These are phyloP conservation scores for Penicillium sp. DNA, from an alignment of 2,329 filamentous ascomycete species.

Conservation along the genomic window DNA sequence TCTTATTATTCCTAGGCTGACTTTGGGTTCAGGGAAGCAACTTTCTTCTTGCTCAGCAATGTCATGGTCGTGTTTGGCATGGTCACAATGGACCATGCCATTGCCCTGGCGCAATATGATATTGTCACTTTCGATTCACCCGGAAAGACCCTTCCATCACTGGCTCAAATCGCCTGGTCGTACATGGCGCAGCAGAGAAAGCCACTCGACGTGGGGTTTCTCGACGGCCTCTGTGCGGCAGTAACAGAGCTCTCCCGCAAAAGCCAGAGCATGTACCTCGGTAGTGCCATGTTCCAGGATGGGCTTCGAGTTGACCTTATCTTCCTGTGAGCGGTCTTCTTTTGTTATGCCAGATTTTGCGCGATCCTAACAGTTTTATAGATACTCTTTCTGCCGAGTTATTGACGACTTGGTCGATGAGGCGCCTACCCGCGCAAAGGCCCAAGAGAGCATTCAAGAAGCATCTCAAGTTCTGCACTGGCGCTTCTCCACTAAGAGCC, in stretches of 20 bases:
- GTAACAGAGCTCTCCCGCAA: constrained; percentile 62
- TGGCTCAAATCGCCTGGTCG: constrained; percentile 27
- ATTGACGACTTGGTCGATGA: constrained; percentile 75
- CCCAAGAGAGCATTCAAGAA: background rate
- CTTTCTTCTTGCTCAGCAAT: constrained; percentile 74
- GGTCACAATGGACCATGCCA: constrained; percentile 68
- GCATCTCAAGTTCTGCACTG: constrained; percentile 40
- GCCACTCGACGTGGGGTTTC: constrained; percentile 54
- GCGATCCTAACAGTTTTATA: background rate
- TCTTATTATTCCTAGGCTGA: background rate
- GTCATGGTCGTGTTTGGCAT: constrained; percentile 69
- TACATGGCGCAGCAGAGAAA: constrained; percentile 46
- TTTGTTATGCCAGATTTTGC: background rate
- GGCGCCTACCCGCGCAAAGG: constrained; percentile 45
- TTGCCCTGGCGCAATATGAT: constrained; percentile 60
- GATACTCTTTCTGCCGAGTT: constrained; percentile 64
- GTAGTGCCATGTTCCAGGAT: constrained; percentile 69
- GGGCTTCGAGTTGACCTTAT: constrained; percentile 69
- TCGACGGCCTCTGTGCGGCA: constrained; percentile 62
- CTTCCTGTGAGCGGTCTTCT: constrained; percentile 53
- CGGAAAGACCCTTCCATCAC: background rate
- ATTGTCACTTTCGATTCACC: background rate
- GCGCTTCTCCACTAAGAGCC: constrained; percentile 58
- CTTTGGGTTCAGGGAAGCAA: constrained; percentile 55
- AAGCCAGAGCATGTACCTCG: constrained; percentile 73